Base-by-base conservation (phyloP, 2,329 filamentous ascomycete genomes). In the Hypomyces perniciosus region DNA sequence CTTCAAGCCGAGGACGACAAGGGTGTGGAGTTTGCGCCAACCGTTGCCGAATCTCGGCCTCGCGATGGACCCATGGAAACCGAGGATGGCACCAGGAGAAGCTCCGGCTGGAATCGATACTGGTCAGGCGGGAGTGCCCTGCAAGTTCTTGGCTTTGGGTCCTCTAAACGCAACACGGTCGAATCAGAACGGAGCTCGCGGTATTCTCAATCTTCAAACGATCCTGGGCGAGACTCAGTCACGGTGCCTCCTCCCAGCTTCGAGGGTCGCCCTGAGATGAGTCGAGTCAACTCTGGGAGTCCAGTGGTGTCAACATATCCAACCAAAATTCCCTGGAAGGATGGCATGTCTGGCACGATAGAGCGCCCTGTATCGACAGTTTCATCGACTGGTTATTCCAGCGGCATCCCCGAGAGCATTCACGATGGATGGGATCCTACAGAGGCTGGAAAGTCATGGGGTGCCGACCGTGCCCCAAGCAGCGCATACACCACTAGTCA, bases 81-180 rank as follows among this genome's bases (percentile, higher is more conserved):
- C 55, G 68, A 76, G 45, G 75, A 72, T 44, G 69, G 68, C 41
- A 69, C 73, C 20, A 75, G 82, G 50, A 76, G 81, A 61, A 88
- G 84, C 59, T 88, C 85, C 4, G 85, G 85, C 44, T 90, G 86
- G 86, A 88, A 88, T 65, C 74, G 81, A 48, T 90, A 89, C 68
- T 90, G 86, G 79, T 87, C 85, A 10, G 85, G 84, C 46, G 86
- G 85, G 48, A 86, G 84, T 57, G 79, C 83, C 6, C 69, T 85
- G 50, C 84, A 85, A 60, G 78, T 85, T 27, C 72, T 87, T 6
- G 83, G 81, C 10, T 79, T 83, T 47, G 80, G 79, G 10, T 65
- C 63, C 56, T 62, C 70, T 34, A 71, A 75, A 62, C 66, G 77
- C 55, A 68, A 70, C 33, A 84, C 80, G 0, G 70, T 74, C n/a